Percentiles rank a stretch among this genome's conserved stretches.
Conservation (phyloP, 257 asterid genomes). For the Osmanthus fragrans region DNA sequence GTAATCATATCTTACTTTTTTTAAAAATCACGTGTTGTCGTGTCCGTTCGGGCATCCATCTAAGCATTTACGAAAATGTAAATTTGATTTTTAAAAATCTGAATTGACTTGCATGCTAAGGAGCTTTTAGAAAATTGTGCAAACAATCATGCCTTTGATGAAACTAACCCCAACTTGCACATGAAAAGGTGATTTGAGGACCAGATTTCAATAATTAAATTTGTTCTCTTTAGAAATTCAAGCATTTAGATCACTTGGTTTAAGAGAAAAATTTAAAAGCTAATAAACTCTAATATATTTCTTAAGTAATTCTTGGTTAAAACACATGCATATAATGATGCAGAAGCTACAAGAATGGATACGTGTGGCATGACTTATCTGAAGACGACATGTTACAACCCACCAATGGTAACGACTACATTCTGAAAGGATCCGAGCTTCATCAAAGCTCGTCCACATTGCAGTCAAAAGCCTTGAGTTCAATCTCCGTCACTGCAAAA, state of each 20-base stretch:
- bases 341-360: conserved; percentile 47
- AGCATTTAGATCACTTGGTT: background rate
- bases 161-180: background rate
- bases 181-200: background rate
- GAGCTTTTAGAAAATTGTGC: no score
- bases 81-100: no score
- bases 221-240: background rate
- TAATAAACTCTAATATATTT: background rate
- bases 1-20: no score
- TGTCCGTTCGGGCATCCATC: no score
- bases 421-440: conserved; percentile 44
- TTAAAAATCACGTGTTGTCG: no score
- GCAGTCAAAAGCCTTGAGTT: background rate
- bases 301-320: background rate
- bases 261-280: background rate
- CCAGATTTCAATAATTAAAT: background rate
- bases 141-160: no score
- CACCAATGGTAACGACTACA: conserved; percentile 35
- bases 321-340: background rate
- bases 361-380: conserved; percentile 47
- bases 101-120: no score
- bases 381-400: conserved; percentile 42
- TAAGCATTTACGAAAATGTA: no score
- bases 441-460: conserved; percentile 6
- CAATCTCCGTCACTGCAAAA: background rate